Percentiles rank a stretch among this genome's conserved stretches.
Conservation (phyloP, 495 filamentous ascomycete genomes). For the Barbatosphaeria neglecta region DNA sequence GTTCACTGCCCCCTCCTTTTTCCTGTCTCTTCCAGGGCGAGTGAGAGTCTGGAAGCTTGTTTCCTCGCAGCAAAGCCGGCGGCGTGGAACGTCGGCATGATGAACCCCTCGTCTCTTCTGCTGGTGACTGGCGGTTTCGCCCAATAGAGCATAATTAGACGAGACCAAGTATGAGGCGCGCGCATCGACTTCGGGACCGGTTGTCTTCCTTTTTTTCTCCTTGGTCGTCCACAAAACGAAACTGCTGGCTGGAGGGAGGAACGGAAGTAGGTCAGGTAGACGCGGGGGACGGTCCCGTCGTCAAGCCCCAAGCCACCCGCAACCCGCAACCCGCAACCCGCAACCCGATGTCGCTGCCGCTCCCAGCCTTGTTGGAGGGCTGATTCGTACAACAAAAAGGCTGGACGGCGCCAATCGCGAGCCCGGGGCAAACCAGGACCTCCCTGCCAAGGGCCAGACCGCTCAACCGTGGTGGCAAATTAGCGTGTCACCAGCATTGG, state of each 20-base stretch:
- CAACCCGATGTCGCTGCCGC: not conserved
- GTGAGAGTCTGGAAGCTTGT: too few relatives aligned
- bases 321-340: too few relatives aligned
- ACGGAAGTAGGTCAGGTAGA: too few relatives aligned
- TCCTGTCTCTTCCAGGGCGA: not conserved
- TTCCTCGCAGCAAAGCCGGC: not conserved
- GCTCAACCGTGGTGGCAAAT: not conserved
- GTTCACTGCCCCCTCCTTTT: not conserved
- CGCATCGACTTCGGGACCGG: not conserved
- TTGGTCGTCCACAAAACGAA: too few relatives aligned
- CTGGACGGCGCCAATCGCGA: not conserved
- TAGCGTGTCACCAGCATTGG: too few relatives aligned
- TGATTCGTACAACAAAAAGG: too few relatives aligned
- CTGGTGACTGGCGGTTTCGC: not conserved
- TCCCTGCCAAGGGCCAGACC: not conserved
- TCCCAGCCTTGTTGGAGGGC: not conserved
- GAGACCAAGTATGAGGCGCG: not conserved
- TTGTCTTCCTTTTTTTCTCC: not conserved
- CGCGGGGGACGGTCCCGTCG: not conserved
- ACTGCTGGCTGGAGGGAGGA: too few relatives aligned
- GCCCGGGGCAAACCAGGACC: not conserved
- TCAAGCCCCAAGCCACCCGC: too few relatives aligned
- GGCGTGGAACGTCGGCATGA: not conserved
- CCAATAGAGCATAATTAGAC: not conserved
- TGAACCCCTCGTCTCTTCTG: not conserved